Percentiles rank a stretch among this genome's conserved stretches.
phyloP scores from a whole-genome alignment of 805 yeast species.

The Metschnikowia cerradonensis region DNA sequence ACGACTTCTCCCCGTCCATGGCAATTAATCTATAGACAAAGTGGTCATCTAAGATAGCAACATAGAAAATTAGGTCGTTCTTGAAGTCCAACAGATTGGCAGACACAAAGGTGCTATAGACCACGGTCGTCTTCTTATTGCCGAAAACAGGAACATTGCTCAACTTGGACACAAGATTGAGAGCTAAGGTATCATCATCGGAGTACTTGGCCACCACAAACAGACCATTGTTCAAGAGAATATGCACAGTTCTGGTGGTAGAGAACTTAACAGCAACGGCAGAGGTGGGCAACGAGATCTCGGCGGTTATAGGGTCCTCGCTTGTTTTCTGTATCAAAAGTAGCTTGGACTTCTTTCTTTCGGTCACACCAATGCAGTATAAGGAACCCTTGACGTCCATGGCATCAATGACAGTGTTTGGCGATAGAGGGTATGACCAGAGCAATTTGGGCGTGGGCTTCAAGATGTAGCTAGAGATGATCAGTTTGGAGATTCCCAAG shows the following conservation, averaged over 20 bases:
- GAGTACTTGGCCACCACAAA: conserved; percentile 18
- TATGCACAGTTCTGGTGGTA: conserved; percentile 18
- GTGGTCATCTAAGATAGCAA: not conserved
- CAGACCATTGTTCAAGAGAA: conserved; percentile 28
- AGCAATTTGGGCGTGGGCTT: conserved; percentile 55
- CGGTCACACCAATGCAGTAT: conserved; percentile 37
- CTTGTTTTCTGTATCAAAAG: conserved; percentile 12
- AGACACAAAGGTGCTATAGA: conserved; percentile 27
- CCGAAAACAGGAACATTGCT: conserved; percentile 10
- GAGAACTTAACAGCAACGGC: conserved; percentile 15
- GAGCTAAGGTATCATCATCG: conserved; percentile 1
- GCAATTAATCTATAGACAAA: conserved; percentile 23
- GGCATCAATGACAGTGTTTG: conserved; percentile 40
- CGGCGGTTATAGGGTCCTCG: conserved; percentile 13
- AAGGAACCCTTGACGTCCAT: conserved; percentile 31
- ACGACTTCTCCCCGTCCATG: conserved; percentile 20
- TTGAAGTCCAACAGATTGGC: conserved; percentile 19
- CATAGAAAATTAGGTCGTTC: conserved; percentile 24
- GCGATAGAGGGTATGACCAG: conserved; percentile 54
- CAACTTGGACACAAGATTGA: conserved; percentile 7
- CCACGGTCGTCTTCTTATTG: conserved; percentile 18
- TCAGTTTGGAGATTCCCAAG: conserved; percentile 52
- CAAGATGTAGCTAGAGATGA: conserved; percentile 47
- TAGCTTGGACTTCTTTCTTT: conserved; percentile 26
- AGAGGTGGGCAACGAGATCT: conserved; percentile 7